Evolutionary conservation across 306 rosid genomes (phyloP).

Genomic region (Cucurbita maxima): DNA sequence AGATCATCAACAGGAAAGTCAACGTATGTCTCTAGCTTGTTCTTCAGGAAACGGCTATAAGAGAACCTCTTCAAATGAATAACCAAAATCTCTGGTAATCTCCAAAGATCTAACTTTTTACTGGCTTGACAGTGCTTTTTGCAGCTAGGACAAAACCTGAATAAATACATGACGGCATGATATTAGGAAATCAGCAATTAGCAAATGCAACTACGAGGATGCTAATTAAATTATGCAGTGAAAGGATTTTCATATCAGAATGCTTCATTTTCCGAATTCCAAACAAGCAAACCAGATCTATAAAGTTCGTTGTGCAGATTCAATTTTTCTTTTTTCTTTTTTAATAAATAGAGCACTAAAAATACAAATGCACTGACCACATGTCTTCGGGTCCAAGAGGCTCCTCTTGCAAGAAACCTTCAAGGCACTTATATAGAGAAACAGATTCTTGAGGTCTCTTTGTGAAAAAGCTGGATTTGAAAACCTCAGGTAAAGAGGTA

Average conservation of each 20-base stretch:
- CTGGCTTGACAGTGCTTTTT: constrained; percentile 82
- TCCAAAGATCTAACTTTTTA: constrained; percentile 96
- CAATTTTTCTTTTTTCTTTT: background rate
- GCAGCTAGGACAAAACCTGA: constrained; percentile 91
- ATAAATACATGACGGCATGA: constrained; percentile 3
- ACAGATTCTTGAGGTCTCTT: constrained; percentile 74
- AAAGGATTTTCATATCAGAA: background rate
- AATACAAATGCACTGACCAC: constrained; percentile 58
- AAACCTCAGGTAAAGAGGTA: constrained; percentile 77
- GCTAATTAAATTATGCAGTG: background rate
- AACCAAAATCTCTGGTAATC: constrained; percentile 95
- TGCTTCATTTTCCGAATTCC: background rate
- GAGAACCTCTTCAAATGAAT: constrained; percentile 96
- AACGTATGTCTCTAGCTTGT: constrained; percentile 88
- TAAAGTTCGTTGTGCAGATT: background rate
- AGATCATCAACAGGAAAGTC: constrained; percentile 82
- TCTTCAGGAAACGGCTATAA: constrained; percentile 77
- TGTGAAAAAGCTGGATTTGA: constrained; percentile 47
- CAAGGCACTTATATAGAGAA: constrained; percentile 88
- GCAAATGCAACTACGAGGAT: background rate
- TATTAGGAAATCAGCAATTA: constrained; percentile 8
- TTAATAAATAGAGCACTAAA: too few species aligned
- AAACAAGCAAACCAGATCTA: constrained; percentile 1
- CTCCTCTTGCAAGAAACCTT: constrained; percentile 93
- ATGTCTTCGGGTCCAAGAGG: constrained; percentile 99